Percentiles rank a stretch among this genome's conserved stretches.
phyloP scores from a whole-genome alignment of 768 basidiomycete genomes.

The Serendipita vermifera region DNA sequence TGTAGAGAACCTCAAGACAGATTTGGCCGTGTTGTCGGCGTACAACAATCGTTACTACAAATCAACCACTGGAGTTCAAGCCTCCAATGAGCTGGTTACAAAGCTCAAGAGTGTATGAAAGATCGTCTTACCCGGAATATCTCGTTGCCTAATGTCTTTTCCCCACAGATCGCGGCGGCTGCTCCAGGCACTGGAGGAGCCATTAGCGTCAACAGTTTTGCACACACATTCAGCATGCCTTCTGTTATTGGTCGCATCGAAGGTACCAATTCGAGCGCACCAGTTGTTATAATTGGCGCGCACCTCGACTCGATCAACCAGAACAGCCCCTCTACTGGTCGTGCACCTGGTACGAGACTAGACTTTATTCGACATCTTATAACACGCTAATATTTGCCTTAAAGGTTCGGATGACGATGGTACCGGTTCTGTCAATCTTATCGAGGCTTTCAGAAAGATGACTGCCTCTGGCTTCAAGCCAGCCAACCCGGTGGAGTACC shows the following conservation, averaged over 20 bases:
- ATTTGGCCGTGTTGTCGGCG: slow-evolving; percentile 7
- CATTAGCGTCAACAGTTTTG: slow-evolving; percentile 19
- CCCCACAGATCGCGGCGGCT: background rate
- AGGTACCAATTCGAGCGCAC: slow-evolving; percentile 10
- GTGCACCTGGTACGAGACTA: slow-evolving; percentile 13
- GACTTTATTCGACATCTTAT: too few species aligned
- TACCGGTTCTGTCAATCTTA: slow-evolving; percentile 61
- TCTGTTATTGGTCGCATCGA: slow-evolving; percentile 22
- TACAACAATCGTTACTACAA: slow-evolving; percentile 13
- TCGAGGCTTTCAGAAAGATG: slow-evolving; percentile 63
- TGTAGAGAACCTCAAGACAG: slow-evolving; percentile 6
- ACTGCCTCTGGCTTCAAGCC: slow-evolving; percentile 58
- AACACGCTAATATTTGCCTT: too few species aligned
- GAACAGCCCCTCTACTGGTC: slow-evolving; percentile 14
- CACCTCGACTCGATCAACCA: slow-evolving; percentile 17
- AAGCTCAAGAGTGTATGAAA: background rate
- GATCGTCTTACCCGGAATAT: background rate
- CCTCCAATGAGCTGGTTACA: background rate
- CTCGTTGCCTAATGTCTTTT: background rate
- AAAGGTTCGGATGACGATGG: slow-evolving; percentile 54
- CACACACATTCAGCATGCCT: slow-evolving; percentile 17
- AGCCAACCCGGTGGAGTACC: slow-evolving; percentile 56
- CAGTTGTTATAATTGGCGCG: slow-evolving; percentile 15
- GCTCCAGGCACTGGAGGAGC: slow-evolving; percentile 5
- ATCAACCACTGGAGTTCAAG: background rate